Base-by-base conservation (phyloP, 2,329 filamentous ascomycete species). In the Xylariaceae sp. region DNA sequence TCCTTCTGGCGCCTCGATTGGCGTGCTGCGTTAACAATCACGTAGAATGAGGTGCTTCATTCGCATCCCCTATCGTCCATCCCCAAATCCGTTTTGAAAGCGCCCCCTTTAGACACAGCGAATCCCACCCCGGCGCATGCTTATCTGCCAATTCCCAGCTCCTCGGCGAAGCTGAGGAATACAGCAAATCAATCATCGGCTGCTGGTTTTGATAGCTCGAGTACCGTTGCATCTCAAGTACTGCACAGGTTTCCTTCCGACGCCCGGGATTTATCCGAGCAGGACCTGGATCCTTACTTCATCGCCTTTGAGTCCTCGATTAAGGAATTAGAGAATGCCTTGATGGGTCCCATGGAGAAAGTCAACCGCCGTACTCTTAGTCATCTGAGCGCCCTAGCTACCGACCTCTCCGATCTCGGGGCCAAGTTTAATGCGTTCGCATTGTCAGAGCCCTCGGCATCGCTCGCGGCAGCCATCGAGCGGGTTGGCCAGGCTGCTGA, bases 351-450 rank as follows among this genome's bases (percentile, higher is more conserved):
- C 5, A 96, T 99, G 77, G 95, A 99, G 69, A 96, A 95, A 70
- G 91, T 96, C 57, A 99, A 97, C 66, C 84, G 92, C 30, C 83
- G 94, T 34, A 91, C 92, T 5, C 75, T 99, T 6, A 89, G 85
- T 56, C 94, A 99, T 65, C 73, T 97, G 9, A 89, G 89, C 13
- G 85, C 87, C 5, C 76, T 96, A 46, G 90, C 90, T 2, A 81
- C 90, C 5, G 94, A 99, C 68, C 80, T 97, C 56, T 90, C 91
- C 62, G 94, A 99, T 67, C 79, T 99, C 8, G 94, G 94, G 7
- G 94, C 92, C n/a, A 83, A 91, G 57, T 97, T 94, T 71, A 99
- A 99, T 66, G 94, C 89, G 1, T 99, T 99, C 71, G 95, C 95
- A 0, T 78, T 99, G 1, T 96, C 92, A 0, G 94, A 99, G 70